Base-by-base conservation (phyloP, 306 rosid species). In the Herpetospermum pedunculosum region DNA sequence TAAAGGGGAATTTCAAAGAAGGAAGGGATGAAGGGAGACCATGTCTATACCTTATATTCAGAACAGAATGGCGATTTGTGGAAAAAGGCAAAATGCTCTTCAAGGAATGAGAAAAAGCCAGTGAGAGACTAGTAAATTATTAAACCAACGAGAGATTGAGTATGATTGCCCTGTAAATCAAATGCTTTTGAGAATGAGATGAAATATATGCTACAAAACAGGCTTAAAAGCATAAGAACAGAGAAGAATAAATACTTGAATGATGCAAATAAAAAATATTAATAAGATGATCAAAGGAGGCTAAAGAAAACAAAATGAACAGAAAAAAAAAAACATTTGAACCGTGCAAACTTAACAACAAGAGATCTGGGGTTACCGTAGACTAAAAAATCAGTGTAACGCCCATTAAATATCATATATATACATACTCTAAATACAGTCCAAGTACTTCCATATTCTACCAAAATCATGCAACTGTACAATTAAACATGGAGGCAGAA, bases 91-190 rank as follows among this genome's bases (percentile, higher is more conserved):
- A 69, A 69, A 69, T 15, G 23, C 73, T 44, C 73, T 69, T 69
- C 55, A 25, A 28, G 21, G 73, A 25, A 43, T 69, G 53, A 69
- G 38, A 41, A 69, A 69, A 69, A 69, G 73, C 73, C 73, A 69
- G 73, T 69, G 72, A 67, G 72, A 67, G 48, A 23, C 72, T 23
- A 25, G 11, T 67, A 67, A 67, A 23, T 63, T 63, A 63, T 35
- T 63, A 63, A 63, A 35, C 70, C 47, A 63, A 35, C 16, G 10
- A 37, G 16, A 38, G 15, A 63, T n/a, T 5, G 9, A 37, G 48
- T 37, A 37, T 21, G 49, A 3, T 64, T 64, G 30, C 71, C 70
- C 70, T 63, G 70, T 35, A 63, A 35, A 63, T 63, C 46, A 63
- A 19, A 63, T 63, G 16, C 48, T 37, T 19, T 63, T 9, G 48